Evolutionary conservation across 2,329 filamentous ascomycete genomes (phyloP).

Genomic region (Colletotrichum tropicicola): DNA sequence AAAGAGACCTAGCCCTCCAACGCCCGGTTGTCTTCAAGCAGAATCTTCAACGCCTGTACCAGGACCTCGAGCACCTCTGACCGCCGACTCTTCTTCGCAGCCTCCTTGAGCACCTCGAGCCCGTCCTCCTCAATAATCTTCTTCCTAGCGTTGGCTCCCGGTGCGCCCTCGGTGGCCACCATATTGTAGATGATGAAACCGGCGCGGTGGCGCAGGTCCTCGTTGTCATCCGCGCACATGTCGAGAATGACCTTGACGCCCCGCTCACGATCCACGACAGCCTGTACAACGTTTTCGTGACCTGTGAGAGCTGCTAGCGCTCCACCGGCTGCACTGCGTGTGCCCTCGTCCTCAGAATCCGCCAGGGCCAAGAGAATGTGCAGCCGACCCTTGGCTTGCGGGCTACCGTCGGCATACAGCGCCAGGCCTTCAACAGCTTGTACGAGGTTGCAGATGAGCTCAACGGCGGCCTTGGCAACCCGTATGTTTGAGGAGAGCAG

Average conservation of each 20-base stretch:
- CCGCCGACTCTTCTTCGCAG: slow-evolving; percentile 73
- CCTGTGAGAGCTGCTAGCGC: slow-evolving; percentile 86
- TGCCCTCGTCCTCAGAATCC: slow-evolving; percentile 83
- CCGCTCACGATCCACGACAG: slow-evolving; percentile 74
- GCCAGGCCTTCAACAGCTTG: slow-evolving; percentile 72
- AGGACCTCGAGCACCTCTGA: slow-evolving; percentile 76
- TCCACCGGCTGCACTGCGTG: slow-evolving; percentile 85
- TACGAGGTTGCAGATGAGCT: slow-evolving; percentile 92
- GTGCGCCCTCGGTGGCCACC: slow-evolving; percentile 70
- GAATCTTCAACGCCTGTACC: slow-evolving; percentile 76
- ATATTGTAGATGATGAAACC: slow-evolving; percentile 81
- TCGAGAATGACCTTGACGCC: slow-evolving; percentile 83
- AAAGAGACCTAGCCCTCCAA: slow-evolving; percentile 18
- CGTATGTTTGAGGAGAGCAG: slow-evolving; percentile 79
- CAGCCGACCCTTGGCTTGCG: slow-evolving; percentile 76
- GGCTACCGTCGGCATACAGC: slow-evolving; percentile 73
- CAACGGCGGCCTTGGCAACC: slow-evolving; percentile 84
- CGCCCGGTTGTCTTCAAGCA: slow-evolving; percentile 55
- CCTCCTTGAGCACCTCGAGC: slow-evolving; percentile 73
- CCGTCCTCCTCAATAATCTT: slow-evolving; percentile 71
- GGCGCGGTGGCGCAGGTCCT: slow-evolving; percentile 76
- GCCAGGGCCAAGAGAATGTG: slow-evolving; percentile 88
- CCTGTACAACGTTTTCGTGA: slow-evolving; percentile 78
- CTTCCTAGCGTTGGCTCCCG: slow-evolving; percentile 67
- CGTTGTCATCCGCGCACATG: slow-evolving; percentile 77